Conservation (phyloP, 148 eudicot species). For the Dysphania ambrosioides region DNA sequence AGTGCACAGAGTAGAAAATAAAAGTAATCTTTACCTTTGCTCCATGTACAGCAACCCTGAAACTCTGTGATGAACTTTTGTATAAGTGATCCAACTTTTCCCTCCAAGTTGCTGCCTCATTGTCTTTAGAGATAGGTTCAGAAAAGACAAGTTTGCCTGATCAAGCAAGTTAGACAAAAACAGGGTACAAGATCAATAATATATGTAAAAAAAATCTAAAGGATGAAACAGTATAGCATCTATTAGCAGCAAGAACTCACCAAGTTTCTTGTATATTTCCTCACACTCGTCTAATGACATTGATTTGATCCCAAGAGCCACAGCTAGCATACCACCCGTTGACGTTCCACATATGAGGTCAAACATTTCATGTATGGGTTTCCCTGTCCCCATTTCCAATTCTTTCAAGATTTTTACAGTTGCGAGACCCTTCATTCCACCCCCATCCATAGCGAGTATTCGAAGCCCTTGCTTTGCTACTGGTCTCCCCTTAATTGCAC, state of each 20-base stretch:
- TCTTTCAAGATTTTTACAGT: constrained; percentile 90
- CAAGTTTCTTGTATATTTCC: constrained; percentile 96
- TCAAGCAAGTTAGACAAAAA: constrained; percentile 18
- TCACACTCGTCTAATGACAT: constrained; percentile 93
- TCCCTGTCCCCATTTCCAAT: constrained; percentile 90
- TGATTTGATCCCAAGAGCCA: constrained; percentile 90
- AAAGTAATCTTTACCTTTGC: constrained; percentile 67
- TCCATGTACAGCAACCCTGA: constrained; percentile 98
- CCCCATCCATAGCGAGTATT: constrained; percentile 98
- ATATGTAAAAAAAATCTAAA: not conserved
- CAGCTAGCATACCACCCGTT: constrained; percentile 99
- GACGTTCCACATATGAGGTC: constrained; percentile 99
- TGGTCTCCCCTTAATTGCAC: constrained; percentile 79
- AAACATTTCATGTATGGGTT: constrained; percentile 93
- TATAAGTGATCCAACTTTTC: constrained; percentile 96
- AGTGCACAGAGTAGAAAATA: not conserved
- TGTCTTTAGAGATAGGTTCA: constrained; percentile 90
- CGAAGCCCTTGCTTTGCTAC: constrained; percentile 93
- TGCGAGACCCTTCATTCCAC: constrained; percentile 98
- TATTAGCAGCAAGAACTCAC: constrained; percentile 38
- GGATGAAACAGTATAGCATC: constrained; percentile 1
- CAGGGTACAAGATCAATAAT: not conserved
- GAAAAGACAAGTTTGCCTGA: constrained; percentile 96
- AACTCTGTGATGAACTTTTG: constrained; percentile 96
- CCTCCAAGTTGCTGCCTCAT: constrained; percentile 92